These are phyloP conservation scores for Salix suchowensis DNA, from an alignment of 345 rosid genomes.

Conservation along the genomic window DNA sequence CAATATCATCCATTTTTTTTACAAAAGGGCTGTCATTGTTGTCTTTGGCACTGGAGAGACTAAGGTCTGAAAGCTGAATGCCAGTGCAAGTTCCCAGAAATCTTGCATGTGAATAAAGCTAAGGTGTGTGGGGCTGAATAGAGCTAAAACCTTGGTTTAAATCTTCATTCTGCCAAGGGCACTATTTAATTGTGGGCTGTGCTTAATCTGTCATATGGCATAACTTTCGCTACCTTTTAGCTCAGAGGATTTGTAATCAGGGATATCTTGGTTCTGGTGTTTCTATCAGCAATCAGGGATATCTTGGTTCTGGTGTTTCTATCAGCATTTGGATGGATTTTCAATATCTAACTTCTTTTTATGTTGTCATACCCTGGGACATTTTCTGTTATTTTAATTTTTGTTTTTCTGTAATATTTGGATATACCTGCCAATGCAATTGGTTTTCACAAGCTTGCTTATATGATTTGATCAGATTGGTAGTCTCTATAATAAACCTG, in stretches of 20 bases:
- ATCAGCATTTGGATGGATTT: background rate
- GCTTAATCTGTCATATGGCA: background rate
- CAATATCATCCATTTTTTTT: background rate
- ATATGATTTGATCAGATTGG: background rate
- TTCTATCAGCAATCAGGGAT: background rate
- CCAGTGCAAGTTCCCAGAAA: background rate
- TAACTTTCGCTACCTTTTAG: background rate
- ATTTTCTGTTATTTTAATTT: background rate
- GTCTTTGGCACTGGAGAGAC: background rate
- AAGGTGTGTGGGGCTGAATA: background rate
- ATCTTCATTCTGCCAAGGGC: background rate
- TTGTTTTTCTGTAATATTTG: background rate
- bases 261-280: background rate
- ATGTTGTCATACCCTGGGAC: background rate
- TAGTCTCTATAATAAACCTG: conserved; percentile 6
- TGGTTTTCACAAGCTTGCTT: background rate
- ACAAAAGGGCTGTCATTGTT: background rate
- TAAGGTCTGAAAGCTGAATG: background rate
- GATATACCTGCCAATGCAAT: background rate
- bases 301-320: too few relatives aligned
- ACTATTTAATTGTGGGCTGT: background rate
- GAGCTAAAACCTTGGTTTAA: background rate
- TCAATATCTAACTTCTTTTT: background rate
- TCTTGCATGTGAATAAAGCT: background rate
- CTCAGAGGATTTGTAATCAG: background rate